Conservation (phyloP, 2,329 filamentous ascomycete species). For the Colletotrichum sp. region DNA sequence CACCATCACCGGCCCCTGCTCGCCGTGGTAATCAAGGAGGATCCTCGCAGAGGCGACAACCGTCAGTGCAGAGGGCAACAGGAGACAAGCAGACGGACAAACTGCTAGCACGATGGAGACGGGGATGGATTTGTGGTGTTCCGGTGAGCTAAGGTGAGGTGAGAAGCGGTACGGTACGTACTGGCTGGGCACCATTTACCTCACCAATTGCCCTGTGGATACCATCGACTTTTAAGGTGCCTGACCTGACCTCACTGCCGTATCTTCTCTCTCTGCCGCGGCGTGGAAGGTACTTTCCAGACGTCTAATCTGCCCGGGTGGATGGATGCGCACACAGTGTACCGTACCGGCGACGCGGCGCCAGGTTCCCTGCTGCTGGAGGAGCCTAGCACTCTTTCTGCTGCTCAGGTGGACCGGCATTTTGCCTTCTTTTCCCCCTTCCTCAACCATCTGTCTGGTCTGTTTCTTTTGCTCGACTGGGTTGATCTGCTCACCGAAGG, state of each 20-base stretch:
- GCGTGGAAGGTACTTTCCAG: background rate
- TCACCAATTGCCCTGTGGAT: background rate
- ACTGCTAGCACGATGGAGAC: conserved; percentile 1
- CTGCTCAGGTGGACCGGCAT: background rate
- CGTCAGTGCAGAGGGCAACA: conserved; percentile 1
- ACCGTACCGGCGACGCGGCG: conserved; percentile 16
- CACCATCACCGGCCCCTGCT: background rate
- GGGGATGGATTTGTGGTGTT: conserved; percentile 4
- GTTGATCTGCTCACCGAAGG: background rate
- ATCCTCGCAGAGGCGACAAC: background rate
- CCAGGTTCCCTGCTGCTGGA: background rate
- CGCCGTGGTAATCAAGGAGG: conserved; percentile 3
- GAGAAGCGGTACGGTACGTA: background rate
- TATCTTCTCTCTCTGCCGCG: background rate
- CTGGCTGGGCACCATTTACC: background rate
- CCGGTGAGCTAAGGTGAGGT: conserved; percentile 18
- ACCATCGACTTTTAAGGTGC: background rate
- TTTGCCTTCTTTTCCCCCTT: background rate
- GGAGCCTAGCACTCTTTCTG: background rate
- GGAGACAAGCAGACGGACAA: background rate
- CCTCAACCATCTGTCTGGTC: background rate
- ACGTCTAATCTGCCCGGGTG: background rate
- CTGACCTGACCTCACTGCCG: background rate
- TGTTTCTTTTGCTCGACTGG: background rate
- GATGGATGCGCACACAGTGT: conserved; percentile 1